Conservation (phyloP, 208 protist genomes). For the Leishmania guyanensis region DNA sequence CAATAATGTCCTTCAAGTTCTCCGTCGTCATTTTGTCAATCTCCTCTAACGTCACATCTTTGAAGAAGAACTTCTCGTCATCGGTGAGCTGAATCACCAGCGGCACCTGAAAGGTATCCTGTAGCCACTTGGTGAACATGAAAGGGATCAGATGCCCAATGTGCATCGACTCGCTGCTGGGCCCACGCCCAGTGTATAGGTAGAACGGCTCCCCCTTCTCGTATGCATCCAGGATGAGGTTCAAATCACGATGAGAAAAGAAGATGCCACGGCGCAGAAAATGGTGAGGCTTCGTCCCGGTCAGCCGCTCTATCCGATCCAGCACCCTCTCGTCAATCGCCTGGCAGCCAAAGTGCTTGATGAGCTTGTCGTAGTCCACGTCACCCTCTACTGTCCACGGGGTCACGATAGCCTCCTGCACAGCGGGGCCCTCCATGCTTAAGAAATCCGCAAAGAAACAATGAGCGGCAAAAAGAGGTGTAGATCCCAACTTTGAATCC, state of each 20-base stretch:
- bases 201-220: constrained; percentile 98
- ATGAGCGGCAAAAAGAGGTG: background rate
- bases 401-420: constrained; percentile 70
- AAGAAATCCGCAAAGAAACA: background rate
- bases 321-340: constrained; percentile 82
- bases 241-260: constrained; percentile 99
- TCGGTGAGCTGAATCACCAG: constrained; percentile 99
- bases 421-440: constrained; percentile 7
- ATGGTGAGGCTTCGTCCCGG: constrained; percentile 84
- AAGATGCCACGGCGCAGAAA: constrained; percentile 96
- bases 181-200: constrained; percentile 99
- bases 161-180: constrained; percentile 98
- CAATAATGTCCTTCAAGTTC: constrained; percentile 99
- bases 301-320: constrained; percentile 87
- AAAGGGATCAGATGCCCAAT: constrained; percentile 99
- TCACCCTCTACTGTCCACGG: constrained; percentile 94
- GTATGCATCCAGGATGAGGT: constrained; percentile 96
- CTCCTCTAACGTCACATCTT: constrained; percentile 95
- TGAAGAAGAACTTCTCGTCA: constrained; percentile 99
- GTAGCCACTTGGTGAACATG: constrained; percentile 99
- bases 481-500: background rate
- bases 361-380: constrained; percentile 95
- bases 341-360: constrained; percentile 91
- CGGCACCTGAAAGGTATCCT: constrained; percentile 99
- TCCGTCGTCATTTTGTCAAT: constrained; percentile 93